A percentile compares a stretch with the other conserved stretches of the same genome.
Evolutionary conservation across 371 early-diverging fungal genomes (phyloP).

Genomic region (Mucor piriformis): DNA sequence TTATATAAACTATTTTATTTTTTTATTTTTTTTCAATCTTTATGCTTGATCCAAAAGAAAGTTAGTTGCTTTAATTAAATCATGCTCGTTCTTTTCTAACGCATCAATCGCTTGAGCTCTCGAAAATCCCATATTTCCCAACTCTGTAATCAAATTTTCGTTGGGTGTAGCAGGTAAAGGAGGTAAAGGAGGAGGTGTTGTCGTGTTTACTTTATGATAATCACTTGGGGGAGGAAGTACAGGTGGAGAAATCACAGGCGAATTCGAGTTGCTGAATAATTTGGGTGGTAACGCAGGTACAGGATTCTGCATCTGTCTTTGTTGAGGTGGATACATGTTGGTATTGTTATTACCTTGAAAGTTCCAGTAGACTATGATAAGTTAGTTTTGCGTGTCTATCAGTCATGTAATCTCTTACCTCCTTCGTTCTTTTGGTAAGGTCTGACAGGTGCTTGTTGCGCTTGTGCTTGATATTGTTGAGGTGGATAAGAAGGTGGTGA

Average conservation of each 20-base stretch:
- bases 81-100: slow-evolving; percentile 78
- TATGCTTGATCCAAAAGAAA: slow-evolving; percentile 71
- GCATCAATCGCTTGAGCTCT: slow-evolving; percentile 77
- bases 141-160: slow-evolving; percentile 42
- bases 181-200: slow-evolving; percentile 17
- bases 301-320: slow-evolving; percentile 3
- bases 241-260: slow-evolving; percentile 18
- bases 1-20: neutral
- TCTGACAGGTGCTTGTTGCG: slow-evolving; percentile 6
- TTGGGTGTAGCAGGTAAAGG: slow-evolving; percentile 16
- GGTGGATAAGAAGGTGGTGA: slow-evolving; percentile 14
- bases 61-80: slow-evolving; percentile 78
- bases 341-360: slow-evolving; percentile 11
- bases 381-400: neutral
- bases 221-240: slow-evolving; percentile 10
- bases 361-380: slow-evolving; percentile 22
- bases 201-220: slow-evolving; percentile 8
- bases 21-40: slow-evolving; percentile 1
- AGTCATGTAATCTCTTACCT: slow-evolving; percentile 7
- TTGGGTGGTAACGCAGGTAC: slow-evolving; percentile 32
- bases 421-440: slow-evolving; percentile 32
- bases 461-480: slow-evolving; percentile 8
- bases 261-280: slow-evolving; percentile 19
- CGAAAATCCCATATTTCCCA: slow-evolving; percentile 81
- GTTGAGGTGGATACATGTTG: slow-evolving; percentile 13